Evolutionary conservation across 116 monocot genomes (phyloP).

Genomic region (Iris pallida): DNA sequence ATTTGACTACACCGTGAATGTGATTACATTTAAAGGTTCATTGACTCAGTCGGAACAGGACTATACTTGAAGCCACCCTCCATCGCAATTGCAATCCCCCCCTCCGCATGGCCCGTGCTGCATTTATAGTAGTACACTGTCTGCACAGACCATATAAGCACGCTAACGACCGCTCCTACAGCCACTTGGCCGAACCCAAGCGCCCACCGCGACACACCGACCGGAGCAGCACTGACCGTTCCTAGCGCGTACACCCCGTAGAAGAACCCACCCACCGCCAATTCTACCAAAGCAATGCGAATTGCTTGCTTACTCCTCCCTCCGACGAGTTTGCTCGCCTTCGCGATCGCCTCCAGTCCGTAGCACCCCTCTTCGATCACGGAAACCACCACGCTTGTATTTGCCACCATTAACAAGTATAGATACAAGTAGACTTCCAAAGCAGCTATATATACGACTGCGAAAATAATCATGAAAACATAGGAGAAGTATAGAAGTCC

Average conservation of each 20-base stretch:
- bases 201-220: neutral
- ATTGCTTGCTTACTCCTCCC: neutral
- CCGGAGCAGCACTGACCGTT: neutral
- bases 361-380: constrained; percentile 8
- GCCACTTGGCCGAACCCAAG: neutral
- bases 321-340: neutral
- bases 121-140: neutral
- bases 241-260: neutral
- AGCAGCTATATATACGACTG: too few relatives aligned
- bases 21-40: too few relatives aligned
- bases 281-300: neutral
- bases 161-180: neutral
- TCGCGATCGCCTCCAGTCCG: constrained; percentile 1
- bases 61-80: too few relatives aligned
- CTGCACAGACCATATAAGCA: neutral
- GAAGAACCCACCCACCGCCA: neutral
- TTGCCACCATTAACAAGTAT: neutral
- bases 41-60: too few relatives aligned
- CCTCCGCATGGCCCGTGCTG: neutral
- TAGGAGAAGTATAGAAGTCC: too few relatives aligned
- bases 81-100: too few relatives aligned
- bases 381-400: neutral
- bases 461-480: too few relatives aligned
- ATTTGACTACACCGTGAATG: too few relatives aligned
- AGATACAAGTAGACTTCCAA: neutral